phyloP scores from a whole-genome alignment of 2,329 filamentous ascomycete genomes.

The Nothopassalora personata region DNA sequence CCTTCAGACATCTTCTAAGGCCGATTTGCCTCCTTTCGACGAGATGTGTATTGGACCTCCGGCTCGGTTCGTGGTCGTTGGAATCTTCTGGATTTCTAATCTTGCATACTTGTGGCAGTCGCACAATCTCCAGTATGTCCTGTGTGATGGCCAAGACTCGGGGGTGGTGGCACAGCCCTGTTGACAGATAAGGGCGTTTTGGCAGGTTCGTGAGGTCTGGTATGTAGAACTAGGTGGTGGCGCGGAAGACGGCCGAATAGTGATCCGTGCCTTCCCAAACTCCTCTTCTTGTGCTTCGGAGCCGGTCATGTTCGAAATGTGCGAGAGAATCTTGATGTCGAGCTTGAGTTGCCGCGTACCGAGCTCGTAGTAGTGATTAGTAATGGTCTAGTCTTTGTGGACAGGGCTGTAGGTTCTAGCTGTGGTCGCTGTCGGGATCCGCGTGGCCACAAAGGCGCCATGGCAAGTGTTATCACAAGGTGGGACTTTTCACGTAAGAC shows the following conservation, averaged over 20 bases:
- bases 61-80: background rate
- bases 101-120: background rate
- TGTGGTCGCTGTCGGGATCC: background rate
- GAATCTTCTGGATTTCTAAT: constrained; percentile 1
- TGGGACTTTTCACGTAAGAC: background rate
- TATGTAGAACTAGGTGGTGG: too few species aligned
- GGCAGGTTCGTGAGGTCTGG: too few species aligned
- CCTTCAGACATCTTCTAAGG: constrained; percentile 2
- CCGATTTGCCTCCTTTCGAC: background rate
- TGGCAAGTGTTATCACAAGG: background rate
- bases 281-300: too few species aligned
- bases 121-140: background rate
- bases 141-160: background rate
- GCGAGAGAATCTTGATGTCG: too few species aligned
- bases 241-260: too few species aligned
- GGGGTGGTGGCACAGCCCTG: background rate
- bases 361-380: too few species aligned
- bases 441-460: background rate
- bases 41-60: background rate
- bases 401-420: too few species aligned
- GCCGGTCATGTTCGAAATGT: background rate
- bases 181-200: too few species aligned
- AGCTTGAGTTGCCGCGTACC: too few species aligned
- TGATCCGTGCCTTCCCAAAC: too few species aligned
- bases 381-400: too few species aligned